Evolutionary conservation across 202 grass and related monocot species (phyloP).

Genomic region (Carex arenaria): DNA sequence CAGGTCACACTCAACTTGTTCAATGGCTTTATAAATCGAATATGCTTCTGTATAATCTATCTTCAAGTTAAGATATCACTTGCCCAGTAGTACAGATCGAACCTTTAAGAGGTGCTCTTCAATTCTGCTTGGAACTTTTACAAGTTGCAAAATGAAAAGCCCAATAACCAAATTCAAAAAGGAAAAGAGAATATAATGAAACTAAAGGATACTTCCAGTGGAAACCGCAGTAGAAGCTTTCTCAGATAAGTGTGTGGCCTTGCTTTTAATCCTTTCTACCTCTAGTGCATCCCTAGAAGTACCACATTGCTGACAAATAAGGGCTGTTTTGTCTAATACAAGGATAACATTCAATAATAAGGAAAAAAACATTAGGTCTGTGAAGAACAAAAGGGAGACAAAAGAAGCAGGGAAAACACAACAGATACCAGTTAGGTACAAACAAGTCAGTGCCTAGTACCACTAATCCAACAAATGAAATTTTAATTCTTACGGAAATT

Average conservation of each 20-base stretch:
- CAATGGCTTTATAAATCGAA: constrained; percentile 51
- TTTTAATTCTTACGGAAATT: background rate
- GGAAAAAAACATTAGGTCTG: background rate
- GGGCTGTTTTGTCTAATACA: constrained; percentile 43
- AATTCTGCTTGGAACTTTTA: background rate
- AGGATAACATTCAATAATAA: background rate
- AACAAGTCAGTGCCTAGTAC: background rate
- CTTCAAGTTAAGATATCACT: constrained; percentile 41
- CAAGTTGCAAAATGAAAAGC: background rate
- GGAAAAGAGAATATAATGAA: background rate
- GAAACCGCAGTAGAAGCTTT: constrained; percentile 52
- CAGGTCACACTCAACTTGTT: constrained; percentile 49
- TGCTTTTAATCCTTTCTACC: constrained; percentile 40
- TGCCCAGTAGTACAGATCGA: background rate
- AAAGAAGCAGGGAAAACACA: background rate
- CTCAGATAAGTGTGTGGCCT: constrained; percentile 39
- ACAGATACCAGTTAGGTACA: background rate
- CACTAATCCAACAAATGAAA: background rate
- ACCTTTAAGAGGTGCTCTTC: background rate
- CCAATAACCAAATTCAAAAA: background rate
- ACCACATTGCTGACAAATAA: constrained; percentile 72
- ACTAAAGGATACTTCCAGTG: constrained; percentile 66
- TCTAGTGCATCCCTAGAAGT: constrained; percentile 52
- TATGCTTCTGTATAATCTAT: constrained; percentile 65
- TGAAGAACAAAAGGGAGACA: background rate